Conservation (phyloP, 2,329 filamentous ascomycete species). For the Microcyclospora pomicola region DNA sequence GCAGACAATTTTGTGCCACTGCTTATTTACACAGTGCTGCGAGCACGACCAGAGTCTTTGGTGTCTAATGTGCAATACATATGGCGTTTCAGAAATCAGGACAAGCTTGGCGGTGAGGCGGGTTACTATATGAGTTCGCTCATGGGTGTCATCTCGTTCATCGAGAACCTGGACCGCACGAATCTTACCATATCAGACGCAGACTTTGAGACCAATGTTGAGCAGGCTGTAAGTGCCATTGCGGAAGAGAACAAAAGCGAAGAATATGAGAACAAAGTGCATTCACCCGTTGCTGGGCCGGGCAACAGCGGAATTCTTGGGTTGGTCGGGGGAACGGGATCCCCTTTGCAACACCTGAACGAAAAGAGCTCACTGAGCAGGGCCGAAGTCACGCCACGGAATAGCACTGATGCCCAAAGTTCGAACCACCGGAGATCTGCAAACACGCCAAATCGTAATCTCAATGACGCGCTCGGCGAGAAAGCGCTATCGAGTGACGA, state of each 20-base stretch:
- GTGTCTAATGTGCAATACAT: slow-evolving; percentile 99
- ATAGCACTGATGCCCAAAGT: slow-evolving; percentile 46
- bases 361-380: slow-evolving; percentile 38
- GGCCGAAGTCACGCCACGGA: slow-evolving; percentile 45
- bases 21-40: slow-evolving; percentile 87
- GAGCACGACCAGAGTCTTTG: slow-evolving; percentile 86
- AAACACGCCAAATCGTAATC: slow-evolving; percentile 12
- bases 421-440: slow-evolving; percentile 42
- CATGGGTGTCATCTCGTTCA: slow-evolving; percentile 89
- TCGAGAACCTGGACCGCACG: slow-evolving; percentile 90
- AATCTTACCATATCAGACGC: slow-evolving; percentile 86
- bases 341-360: slow-evolving; percentile 23
- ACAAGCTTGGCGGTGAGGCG: slow-evolving; percentile 92
- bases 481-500: slow-evolving; percentile 16
- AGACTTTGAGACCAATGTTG: slow-evolving; percentile 93
- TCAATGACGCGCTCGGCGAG: slow-evolving; percentile 33
- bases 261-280: slow-evolving; percentile 28
- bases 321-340: not conserved
- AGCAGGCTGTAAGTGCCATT: slow-evolving; percentile 87
- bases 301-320: too few relatives aligned
- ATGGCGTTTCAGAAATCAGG: slow-evolving; percentile 87
- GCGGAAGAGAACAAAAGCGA: slow-evolving; percentile 68
- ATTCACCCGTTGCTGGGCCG: slow-evolving; percentile 22
- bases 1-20: slow-evolving; percentile 93
- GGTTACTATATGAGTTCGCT: slow-evolving; percentile 95